A percentile compares a stretch with the other conserved stretches of the same genome.
Evolutionary conservation across 2,329 filamentous ascomycete species (phyloP).

Genomic region (Alternaria sp.): DNA sequence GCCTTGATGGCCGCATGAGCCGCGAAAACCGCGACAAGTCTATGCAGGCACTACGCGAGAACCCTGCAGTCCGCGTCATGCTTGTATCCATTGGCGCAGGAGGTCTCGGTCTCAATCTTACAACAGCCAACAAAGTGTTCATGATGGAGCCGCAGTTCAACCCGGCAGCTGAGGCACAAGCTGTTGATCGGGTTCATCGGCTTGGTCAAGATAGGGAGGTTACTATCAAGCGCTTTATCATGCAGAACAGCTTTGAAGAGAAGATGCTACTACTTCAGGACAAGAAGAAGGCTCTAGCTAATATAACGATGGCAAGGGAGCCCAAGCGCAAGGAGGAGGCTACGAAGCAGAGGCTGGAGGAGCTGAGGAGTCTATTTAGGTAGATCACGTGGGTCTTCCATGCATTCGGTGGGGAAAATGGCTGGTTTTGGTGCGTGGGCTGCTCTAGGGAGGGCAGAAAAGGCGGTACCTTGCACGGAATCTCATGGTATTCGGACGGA

Average conservation of each 20-base stretch:
- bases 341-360: conserved; percentile 68
- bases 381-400: conserved; percentile 5
- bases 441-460: neutral
- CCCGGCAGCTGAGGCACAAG: conserved; percentile 91
- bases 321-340: conserved; percentile 66
- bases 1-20: conserved; percentile 91
- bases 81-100: conserved; percentile 92
- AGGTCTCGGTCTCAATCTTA: conserved; percentile 89
- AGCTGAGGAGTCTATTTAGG: conserved; percentile 65
- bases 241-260: conserved; percentile 90
- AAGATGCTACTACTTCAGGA: conserved; percentile 89
- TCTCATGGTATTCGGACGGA: neutral
- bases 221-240: conserved; percentile 85
- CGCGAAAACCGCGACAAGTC: conserved; percentile 75
- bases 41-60: conserved; percentile 78
- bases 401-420: neutral
- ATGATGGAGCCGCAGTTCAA: conserved; percentile 99
- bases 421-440: neutral
- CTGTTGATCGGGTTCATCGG: conserved; percentile 78
- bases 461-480: neutral
- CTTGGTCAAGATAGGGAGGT: conserved; percentile 82
- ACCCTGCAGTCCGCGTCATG: conserved; percentile 76
- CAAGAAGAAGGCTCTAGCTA: conserved; percentile 91
- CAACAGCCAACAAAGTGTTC: conserved; percentile 83
- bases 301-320: conserved; percentile 66